Percentiles rank a stretch among this genome's conserved stretches.
phyloP scores from a whole-genome alignment of 202 grass and related monocot genomes.

The Cymbopogon flexuosus region DNA sequence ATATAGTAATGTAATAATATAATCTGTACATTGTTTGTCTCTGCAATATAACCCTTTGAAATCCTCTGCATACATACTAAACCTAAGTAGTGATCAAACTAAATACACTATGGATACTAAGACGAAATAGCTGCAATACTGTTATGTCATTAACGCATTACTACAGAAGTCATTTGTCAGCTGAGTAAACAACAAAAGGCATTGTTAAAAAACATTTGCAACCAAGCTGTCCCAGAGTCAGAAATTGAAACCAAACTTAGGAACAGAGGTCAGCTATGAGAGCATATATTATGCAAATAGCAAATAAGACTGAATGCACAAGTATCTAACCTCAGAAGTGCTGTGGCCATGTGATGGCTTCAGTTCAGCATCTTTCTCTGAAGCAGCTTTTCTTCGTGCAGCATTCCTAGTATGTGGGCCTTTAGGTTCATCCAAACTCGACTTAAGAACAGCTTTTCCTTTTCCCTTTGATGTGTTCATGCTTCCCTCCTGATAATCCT shows the following conservation, averaged over 20 bases:
- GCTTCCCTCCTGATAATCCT: constrained; percentile 47
- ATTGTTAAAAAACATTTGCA: constrained; percentile 5
- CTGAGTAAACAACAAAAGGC: neutral
- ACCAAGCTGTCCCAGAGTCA: neutral
- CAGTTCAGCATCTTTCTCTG: constrained; percentile 58
- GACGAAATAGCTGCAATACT: neutral
- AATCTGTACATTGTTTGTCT: neutral
- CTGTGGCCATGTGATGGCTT: constrained; percentile 49
- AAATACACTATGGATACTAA: neutral
- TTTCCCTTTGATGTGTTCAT: constrained; percentile 59
- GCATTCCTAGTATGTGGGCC: constrained; percentile 64
- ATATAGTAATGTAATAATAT: neutral
- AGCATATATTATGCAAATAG: neutral
- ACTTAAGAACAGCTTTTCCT: constrained; percentile 76
- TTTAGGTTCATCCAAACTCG: constrained; percentile 43
- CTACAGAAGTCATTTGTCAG: neutral
- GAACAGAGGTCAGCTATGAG: neutral
- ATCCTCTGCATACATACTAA: neutral
- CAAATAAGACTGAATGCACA: neutral
- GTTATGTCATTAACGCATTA: neutral
- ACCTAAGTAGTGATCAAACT: neutral
- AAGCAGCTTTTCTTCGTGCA: constrained; percentile 43
- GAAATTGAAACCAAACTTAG: neutral
- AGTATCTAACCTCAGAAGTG: constrained; percentile 66
- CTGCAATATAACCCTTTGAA: neutral